phyloP scores from a whole-genome alignment of 2,329 filamentous ascomycete genomes.

The Fusarium oxysporum region DNA sequence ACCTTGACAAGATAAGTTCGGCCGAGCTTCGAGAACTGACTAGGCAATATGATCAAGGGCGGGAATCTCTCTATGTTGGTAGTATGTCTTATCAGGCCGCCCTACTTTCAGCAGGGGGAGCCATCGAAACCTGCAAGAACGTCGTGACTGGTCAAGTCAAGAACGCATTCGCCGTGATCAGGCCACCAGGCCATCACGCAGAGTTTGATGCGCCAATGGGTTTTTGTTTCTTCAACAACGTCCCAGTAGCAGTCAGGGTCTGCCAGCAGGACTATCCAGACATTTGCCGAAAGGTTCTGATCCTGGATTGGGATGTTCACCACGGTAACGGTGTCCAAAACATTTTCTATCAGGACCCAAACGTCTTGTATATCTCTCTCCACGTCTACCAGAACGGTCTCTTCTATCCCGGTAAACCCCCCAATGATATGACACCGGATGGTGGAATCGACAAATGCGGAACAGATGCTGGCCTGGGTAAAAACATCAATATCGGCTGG shows the following conservation, averaged over 20 bases:
- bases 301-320: constrained; percentile 90
- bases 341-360: constrained; percentile 94
- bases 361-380: constrained; percentile 93
- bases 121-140: constrained; percentile 95
- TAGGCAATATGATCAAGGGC: constrained; percentile 67
- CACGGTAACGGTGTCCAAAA: constrained; percentile 95
- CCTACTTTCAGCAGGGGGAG: constrained; percentile 86
- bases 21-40: constrained; percentile 77
- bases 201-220: constrained; percentile 89
- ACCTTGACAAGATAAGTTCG: constrained; percentile 64
- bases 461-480: constrained; percentile 65
- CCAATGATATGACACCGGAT: constrained; percentile 68
- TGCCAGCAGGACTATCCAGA: constrained; percentile 86
- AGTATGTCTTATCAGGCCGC: constrained; percentile 84
- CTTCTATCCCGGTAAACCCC: constrained; percentile 83
- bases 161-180: constrained; percentile 95
- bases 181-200: constrained; percentile 94
- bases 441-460: constrained; percentile 72
- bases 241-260: constrained; percentile 88
- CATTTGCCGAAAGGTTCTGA: constrained; percentile 86
- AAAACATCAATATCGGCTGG: constrained; percentile 76
- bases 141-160: constrained; percentile 86
- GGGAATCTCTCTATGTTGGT: constrained; percentile 86
- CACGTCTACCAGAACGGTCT: constrained; percentile 86
- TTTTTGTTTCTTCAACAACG: constrained; percentile 98